Evolutionary conservation across 2,329 filamentous ascomycete species (phyloP).

Genomic region (Trichoderma sp.): DNA sequence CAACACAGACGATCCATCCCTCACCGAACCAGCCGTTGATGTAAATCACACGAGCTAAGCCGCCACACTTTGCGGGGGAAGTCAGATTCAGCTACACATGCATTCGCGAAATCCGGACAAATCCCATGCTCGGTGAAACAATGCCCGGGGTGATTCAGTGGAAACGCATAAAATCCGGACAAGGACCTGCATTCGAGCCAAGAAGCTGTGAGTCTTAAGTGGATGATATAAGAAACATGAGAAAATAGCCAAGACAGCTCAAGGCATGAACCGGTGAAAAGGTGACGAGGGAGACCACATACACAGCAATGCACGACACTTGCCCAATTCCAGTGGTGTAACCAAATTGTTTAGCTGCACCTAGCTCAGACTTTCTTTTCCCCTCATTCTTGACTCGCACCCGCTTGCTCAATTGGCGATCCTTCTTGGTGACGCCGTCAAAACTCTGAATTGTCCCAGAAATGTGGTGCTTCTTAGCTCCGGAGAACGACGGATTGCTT

Average conservation of each 20-base stretch:
- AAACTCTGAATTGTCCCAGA: neutral
- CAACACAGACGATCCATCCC: neutral
- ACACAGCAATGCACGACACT: neutral
- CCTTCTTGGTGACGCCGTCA: neutral
- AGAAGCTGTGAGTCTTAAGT: neutral
- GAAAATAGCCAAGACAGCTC: neutral
- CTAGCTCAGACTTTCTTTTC: neutral
- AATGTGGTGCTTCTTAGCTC: neutral
- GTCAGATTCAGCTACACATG: neutral
- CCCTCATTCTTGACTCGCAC: neutral
- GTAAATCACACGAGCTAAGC: neutral
- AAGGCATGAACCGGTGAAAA: neutral
- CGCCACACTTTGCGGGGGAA: neutral
- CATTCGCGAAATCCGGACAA: neutral
- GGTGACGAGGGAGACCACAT: neutral
- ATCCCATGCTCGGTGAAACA: neutral
- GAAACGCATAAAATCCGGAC: neutral
- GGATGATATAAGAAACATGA: neutral
- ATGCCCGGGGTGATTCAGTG: neutral
- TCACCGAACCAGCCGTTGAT: constrained; percentile 10
- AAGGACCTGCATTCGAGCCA: neutral
- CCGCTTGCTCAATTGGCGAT: neutral
- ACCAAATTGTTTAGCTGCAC: neutral
- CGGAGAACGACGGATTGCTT: neutral
- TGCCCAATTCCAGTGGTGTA: neutral